Evolutionary conservation across 2,329 filamentous ascomycete species (phyloP), one percentile per base, ranked within the genome.

Genomic region (Aureobasidium mangrovei): DNA sequence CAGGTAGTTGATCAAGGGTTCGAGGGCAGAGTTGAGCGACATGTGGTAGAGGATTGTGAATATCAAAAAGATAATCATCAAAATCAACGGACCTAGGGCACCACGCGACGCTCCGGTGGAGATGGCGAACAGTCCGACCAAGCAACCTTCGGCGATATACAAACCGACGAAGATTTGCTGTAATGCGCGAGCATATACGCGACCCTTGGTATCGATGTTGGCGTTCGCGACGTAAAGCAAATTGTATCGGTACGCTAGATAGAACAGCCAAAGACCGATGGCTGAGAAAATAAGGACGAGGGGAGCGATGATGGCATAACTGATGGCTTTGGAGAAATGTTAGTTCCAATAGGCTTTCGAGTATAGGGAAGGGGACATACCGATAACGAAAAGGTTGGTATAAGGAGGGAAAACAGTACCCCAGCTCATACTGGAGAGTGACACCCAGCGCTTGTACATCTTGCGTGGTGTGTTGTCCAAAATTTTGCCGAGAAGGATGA

Each of bases 181-280:
- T 49, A 97, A 75, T 1, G 88, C 91, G n/a, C 85, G 85, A 1
- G 88, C 85, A 65, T 95, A 96, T 61, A 88, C 84, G 10, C 91
- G 79, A 12, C 91, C 91, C 65, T 94, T 88, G 36, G 88, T 95
- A 66, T 96, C 90, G 63, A 95, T 84, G 56, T 81, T 73, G 7
- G 86, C 82, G 65, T 94, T 87, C 48, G 84, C 85, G 35, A 95
- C 89, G 68, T 88, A 96, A 47, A 96, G 78, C 54, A 97, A 72
- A 66, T 95, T 94, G 77, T 97, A 95, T 18, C 87, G 82, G 76
- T 89, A 95, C 45, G 90, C 87, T 51, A 91, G 74, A 67, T 95
- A 94, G 70, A 95, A 91, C 40, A 93, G 74, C 26, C 77, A 81
- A 56, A 96, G 79, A 29, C 88, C 90, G 38, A 88, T 76, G 1